These are phyloP conservation scores for Coffea eugenioides DNA, from an alignment of 257 asterid genomes.

Conservation along the genomic window DNA sequence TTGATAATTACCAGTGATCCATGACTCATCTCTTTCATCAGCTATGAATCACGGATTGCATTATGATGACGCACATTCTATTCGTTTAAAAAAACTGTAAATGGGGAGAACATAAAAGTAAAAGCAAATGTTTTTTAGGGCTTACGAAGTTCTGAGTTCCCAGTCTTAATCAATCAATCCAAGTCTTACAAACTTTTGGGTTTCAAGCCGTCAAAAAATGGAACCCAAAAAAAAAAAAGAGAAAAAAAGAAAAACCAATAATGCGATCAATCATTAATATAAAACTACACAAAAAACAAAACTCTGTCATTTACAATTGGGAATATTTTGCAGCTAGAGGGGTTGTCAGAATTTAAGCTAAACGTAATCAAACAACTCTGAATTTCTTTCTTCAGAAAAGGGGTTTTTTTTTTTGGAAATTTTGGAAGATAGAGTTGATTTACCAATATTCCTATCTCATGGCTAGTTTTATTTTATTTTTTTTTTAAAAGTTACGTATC, in stretches of 20 bases:
- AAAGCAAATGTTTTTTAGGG: not conserved
- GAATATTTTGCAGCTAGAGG: not conserved
- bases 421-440: not conserved
- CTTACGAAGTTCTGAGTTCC: not conserved
- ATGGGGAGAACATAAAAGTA: not conserved
- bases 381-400: not conserved
- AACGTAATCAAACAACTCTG: too few relatives aligned
- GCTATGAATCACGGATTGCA: not conserved
- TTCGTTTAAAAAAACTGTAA: not conserved
- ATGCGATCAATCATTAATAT: not conserved
- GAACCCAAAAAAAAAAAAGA: too few relatives aligned
- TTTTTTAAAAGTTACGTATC: too few relatives aligned
- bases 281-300: not conserved
- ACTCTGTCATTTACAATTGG: not conserved
- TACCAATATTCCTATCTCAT: not conserved
- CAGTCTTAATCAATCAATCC: not conserved
- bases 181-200: not conserved
- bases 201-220: not conserved
- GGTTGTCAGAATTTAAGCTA: not conserved
- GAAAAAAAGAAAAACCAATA: not conserved
- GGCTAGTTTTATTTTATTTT: too few relatives aligned
- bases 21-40: not conserved
- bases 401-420: not conserved
- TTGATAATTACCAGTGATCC: not conserved
- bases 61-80: not conserved